A percentile compares a stretch with the other conserved stretches of the same genome.
These are phyloP conservation scores for Cladosporium cucumerinum DNA, from an alignment of 2,329 filamentous ascomycete genomes.

Conservation along the genomic window DNA sequence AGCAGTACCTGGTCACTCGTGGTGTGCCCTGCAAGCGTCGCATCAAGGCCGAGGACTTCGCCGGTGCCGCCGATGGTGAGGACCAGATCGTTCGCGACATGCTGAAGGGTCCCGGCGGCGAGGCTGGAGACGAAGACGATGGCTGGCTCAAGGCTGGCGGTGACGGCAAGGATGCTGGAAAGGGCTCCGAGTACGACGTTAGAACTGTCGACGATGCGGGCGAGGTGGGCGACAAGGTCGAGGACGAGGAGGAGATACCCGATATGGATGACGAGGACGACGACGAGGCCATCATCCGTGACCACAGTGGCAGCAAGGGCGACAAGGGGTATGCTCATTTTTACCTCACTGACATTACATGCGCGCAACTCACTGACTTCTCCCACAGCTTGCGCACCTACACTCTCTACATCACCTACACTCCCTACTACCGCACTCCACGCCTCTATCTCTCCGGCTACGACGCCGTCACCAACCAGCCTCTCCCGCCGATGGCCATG, in stretches of 20 bases:
- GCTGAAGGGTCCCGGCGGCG: slow-evolving; percentile 51
- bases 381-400: slow-evolving; percentile 70
- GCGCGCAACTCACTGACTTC: slow-evolving; percentile 27
- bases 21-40: slow-evolving; percentile 91
- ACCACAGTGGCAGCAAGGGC: slow-evolving; percentile 53
- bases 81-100: slow-evolving; percentile 82
- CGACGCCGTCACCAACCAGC: slow-evolving; percentile 58
- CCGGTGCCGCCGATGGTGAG: slow-evolving; percentile 79
- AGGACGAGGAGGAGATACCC: slow-evolving; percentile 80
- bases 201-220: slow-evolving; percentile 85
- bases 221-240: slow-evolving; percentile 72
- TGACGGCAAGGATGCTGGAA: slow-evolving; percentile 33
- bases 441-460: slow-evolving; percentile 95
- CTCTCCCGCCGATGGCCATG: slow-evolving; percentile 79
- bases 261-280: slow-evolving; percentile 97
- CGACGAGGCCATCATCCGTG: slow-evolving; percentile 91
- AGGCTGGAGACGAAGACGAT: slow-evolving; percentile 62
- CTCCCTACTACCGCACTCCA: slow-evolving; percentile 92
- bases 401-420: slow-evolving; percentile 97
- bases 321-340: slow-evolving; percentile 52
- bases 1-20: slow-evolving; percentile 93
- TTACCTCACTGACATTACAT: neutral
- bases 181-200: slow-evolving; percentile 67
- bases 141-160: slow-evolving; percentile 90
- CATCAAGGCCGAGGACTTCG: slow-evolving; percentile 82